Conservation (phyloP, 1,284 basidiomycete genomes). For the Tylopilus sp. region DNA sequence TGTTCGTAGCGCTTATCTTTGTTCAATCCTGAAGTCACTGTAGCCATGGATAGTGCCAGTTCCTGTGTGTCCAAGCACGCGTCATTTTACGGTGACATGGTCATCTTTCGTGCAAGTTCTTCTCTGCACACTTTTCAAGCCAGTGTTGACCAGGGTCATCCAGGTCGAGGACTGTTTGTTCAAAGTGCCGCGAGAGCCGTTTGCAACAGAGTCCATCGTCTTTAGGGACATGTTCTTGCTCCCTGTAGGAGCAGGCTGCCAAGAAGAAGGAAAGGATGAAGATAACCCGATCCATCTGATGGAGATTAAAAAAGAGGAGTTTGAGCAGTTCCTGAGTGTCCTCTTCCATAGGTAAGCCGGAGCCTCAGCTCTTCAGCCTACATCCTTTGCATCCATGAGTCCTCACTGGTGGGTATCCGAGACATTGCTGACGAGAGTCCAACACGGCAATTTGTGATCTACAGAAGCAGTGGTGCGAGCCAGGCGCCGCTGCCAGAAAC, state of each 20-base stretch:
- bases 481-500: not conserved
- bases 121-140: not conserved
- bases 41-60: too few relatives aligned
- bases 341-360: constrained; percentile 16
- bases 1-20: too few relatives aligned
- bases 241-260: constrained; percentile 8
- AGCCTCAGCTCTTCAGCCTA: not conserved
- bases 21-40: too few relatives aligned
- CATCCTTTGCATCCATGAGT: too few relatives aligned
- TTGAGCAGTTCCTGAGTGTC: constrained; percentile 24
- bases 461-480: not conserved
- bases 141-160: not conserved
- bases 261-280: constrained; percentile 29
- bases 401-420: too few relatives aligned
- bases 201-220: constrained; percentile 30
- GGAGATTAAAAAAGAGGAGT: constrained; percentile 29
- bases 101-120: constrained; percentile 23
- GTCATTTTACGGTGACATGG: constrained; percentile 21
- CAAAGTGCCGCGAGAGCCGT: constrained; percentile 28
- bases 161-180: constrained; percentile 37
- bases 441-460: too few relatives aligned
- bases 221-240: constrained; percentile 39
- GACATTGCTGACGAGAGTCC: too few relatives aligned
- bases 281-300: constrained; percentile 28
- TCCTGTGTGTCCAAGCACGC: constrained; percentile 7